Conservation (phyloP, 257 asterid genomes). For the Penstemon eatonii region DNA sequence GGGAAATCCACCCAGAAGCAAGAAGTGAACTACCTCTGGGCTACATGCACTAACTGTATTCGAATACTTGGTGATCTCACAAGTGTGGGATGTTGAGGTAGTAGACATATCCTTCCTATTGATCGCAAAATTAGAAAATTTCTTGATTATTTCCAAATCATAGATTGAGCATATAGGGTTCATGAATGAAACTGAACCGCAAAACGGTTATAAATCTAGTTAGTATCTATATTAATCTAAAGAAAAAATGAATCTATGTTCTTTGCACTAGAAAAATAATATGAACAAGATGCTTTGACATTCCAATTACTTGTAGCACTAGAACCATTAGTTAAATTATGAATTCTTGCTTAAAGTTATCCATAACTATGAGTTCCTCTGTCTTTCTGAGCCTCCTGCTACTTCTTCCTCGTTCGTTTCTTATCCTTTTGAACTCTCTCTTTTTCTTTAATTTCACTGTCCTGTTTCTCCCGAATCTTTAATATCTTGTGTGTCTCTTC, state of each 20-base stretch:
- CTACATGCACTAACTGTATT: too few relatives aligned
- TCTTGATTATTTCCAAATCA: neutral
- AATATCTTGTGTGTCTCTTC: constrained; percentile 9
- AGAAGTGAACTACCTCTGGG: too few relatives aligned
- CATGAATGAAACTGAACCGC: neutral
- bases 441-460: constrained; percentile 20
- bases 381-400: neutral
- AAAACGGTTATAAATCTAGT: neutral
- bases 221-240: neutral
- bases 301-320: neutral
- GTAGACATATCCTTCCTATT: constrained; percentile 30
- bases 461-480: constrained; percentile 26
- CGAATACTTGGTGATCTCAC: constrained; percentile 19
- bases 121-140: neutral
- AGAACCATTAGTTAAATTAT: neutral
- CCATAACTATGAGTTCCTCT: too few relatives aligned
- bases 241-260: neutral
- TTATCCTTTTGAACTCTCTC: constrained; percentile 17
- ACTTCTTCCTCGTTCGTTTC: constrained; percentile 24
- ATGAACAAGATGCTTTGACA: neutral
- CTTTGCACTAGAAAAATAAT: neutral
- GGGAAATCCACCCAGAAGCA: too few relatives aligned
- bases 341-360: neutral
- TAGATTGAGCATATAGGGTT: neutral
- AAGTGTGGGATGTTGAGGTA: neutral